phyloP scores from a whole-genome alignment of 2,329 filamentous ascomycete genomes.

The Tothia fuscella region DNA sequence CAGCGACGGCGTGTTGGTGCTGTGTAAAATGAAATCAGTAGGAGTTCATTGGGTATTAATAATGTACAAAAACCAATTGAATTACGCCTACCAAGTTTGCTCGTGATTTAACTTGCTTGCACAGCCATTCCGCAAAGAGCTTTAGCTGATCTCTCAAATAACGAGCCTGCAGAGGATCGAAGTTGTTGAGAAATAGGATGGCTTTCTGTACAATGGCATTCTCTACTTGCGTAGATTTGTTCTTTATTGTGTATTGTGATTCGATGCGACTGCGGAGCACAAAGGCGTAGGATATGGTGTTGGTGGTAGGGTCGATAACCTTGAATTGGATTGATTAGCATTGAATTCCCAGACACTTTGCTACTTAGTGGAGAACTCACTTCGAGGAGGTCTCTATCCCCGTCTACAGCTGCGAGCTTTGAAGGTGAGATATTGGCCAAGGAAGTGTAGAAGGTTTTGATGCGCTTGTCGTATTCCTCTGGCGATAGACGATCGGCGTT shows the following conservation, averaged over 20 bases:
- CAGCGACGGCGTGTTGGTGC: constrained; percentile 16
- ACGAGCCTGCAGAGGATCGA: constrained; percentile 43
- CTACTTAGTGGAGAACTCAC: background rate
- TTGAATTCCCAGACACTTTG: background rate
- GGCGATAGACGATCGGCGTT: background rate
- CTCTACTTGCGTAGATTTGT: constrained; percentile 24
- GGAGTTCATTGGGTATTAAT: background rate
- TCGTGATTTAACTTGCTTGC: background rate
- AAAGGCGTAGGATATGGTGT: constrained; percentile 48
- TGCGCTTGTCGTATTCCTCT: constrained; percentile 7
- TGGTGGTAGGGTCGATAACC: constrained; percentile 42
- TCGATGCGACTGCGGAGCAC: constrained; percentile 40
- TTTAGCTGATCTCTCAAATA: constrained; percentile 40
- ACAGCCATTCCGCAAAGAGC: constrained; percentile 29
- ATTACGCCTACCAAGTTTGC: background rate
- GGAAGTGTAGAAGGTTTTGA: constrained; percentile 1
- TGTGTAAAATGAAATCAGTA: background rate
- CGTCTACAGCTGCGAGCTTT: constrained; percentile 2
- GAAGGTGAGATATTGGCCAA: background rate
- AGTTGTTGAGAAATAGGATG: constrained; percentile 34
- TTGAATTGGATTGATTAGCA: constrained; percentile 13
- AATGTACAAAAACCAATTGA: background rate
- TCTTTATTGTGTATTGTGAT: constrained; percentile 22
- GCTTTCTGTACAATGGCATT: constrained; percentile 39
- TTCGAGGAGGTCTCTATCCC: constrained; percentile 7